Base-by-base conservation (phyloP, 2,329 filamentous ascomycete genomes). In the Fusarium brevicatenulatum region DNA sequence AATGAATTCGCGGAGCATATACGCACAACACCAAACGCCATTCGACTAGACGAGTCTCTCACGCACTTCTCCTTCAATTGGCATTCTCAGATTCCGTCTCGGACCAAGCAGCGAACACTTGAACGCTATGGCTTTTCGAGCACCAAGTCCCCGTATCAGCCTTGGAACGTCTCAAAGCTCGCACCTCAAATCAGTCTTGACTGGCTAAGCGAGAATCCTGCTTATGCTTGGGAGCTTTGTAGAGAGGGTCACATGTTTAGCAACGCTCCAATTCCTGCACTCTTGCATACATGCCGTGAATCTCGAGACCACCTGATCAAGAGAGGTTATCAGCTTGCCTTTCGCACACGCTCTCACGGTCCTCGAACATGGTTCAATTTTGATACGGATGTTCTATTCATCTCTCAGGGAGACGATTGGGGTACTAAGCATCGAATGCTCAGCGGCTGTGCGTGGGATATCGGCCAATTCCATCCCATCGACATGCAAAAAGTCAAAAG, bases 321-420 rank as follows among this genome's bases (percentile, higher is more conserved):
- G 3, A 25, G 25, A 4, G 58, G 62, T 6, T 65, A 63, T 5
- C 56, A 46, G 28, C 40, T 65, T 16, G 34, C 58, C 12, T 65
- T 65, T 9, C 4, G 2, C 0, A n/a, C 62, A 16, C 9, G 6
- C 4, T 36, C 43, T 5, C 25, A 6, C 3, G 16, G 40, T 1
- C 62, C 59, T 15, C 62, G 25, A 7, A 63, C 40, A 5, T 65
- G 62, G 62, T 65, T 63, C 21, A 62, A 62, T 4, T 62, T 19
- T 13, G 12, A 44, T 0, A 16, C 7, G 2, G 59, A 62, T 3
- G 25, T 18, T 4, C 1, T 62, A 0, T 57, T n/a, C 10, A 6
- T 57, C 1, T 37, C 32, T 4, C 34, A 4, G 0, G 56, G 37
- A 1, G 34, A 52, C 4, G 13, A n/a, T 1, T 36, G 25, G 30